Percentiles rank a stretch among this genome's conserved stretches.
Evolutionary conservation across 805 yeast genomes (phyloP).

Genomic region (Huiozyma naganishii): DNA sequence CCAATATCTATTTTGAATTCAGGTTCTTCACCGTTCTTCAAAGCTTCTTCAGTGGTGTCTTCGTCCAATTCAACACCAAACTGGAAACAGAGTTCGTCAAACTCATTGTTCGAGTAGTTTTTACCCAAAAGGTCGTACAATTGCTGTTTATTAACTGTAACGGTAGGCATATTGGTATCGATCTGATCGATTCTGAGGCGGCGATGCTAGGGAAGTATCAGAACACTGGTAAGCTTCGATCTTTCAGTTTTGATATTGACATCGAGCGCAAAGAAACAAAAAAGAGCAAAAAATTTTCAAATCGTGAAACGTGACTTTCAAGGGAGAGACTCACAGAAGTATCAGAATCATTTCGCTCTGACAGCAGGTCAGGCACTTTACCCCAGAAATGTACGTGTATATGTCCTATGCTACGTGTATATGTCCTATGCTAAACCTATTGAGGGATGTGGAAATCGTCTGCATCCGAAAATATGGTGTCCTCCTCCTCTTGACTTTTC

Average conservation of each 20-base stretch:
- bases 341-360: no score
- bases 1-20: slow-evolving; percentile 94
- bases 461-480: slow-evolving; percentile 24
- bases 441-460: not conserved
- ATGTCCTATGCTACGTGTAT: no score
- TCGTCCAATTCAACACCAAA: slow-evolving; percentile 97
- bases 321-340: not conserved
- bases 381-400: no score
- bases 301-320: not conserved
- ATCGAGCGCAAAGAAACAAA: not conserved
- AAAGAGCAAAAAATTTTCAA: not conserved
- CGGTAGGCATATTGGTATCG: slow-evolving; percentile 69
- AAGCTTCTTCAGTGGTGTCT: slow-evolving; percentile 67
- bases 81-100: slow-evolving; percentile 94
- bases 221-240: no score
- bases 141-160: slow-evolving; percentile 90
- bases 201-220: no score
- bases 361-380: no score
- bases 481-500: slow-evolving; percentile 25
- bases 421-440: no score
- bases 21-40: slow-evolving; percentile 50
- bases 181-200: no score
- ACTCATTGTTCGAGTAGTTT: slow-evolving; percentile 71
- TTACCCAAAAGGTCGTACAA: slow-evolving; percentile 70
- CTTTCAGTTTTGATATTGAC: not conserved